These are phyloP conservation scores for Euphorbia schlechtendalii DNA, from an alignment of 441 rosid species.

Conservation along the genomic window DNA sequence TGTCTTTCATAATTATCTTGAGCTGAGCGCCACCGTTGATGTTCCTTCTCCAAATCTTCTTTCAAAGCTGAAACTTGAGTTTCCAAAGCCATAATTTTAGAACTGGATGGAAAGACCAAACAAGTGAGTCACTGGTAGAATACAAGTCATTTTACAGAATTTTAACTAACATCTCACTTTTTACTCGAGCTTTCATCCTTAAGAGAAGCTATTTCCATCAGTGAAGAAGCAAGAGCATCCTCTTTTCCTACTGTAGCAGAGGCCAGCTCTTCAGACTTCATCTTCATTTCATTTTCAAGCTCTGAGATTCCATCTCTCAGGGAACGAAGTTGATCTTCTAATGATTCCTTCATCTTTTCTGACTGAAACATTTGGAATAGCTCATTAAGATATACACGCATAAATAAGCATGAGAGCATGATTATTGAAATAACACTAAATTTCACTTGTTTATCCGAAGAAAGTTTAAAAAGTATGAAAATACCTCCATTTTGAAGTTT, in stretches of 20 bases:
- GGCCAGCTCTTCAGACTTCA: constrained; percentile 70
- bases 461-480: neutral
- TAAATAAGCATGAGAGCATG: neutral
- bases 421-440: neutral
- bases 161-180: constrained; percentile 34
- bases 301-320: constrained; percentile 67
- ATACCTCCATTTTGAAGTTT: constrained; percentile 75
- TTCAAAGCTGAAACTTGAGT: constrained; percentile 53
- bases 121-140: constrained; percentile 10
- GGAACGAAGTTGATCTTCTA: constrained; percentile 64
- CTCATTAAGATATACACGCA: constrained; percentile 10
- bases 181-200: constrained; percentile 65
- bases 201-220: constrained; percentile 57
- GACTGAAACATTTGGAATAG: constrained; percentile 38
- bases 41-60: constrained; percentile 69
- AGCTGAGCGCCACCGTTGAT: constrained; percentile 72
- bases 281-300: constrained; percentile 60
- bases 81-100: constrained; percentile 64
- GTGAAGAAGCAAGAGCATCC: constrained; percentile 59
- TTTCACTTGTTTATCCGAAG: neutral
- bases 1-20: constrained; percentile 96
- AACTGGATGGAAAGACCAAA: constrained; percentile 41
- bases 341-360: constrained; percentile 55
- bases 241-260: constrained; percentile 62
- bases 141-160: constrained; percentile 11